These are phyloP conservation scores for Heritiera fomes DNA, from an alignment of 345 rosid genomes.

Conservation along the genomic window DNA sequence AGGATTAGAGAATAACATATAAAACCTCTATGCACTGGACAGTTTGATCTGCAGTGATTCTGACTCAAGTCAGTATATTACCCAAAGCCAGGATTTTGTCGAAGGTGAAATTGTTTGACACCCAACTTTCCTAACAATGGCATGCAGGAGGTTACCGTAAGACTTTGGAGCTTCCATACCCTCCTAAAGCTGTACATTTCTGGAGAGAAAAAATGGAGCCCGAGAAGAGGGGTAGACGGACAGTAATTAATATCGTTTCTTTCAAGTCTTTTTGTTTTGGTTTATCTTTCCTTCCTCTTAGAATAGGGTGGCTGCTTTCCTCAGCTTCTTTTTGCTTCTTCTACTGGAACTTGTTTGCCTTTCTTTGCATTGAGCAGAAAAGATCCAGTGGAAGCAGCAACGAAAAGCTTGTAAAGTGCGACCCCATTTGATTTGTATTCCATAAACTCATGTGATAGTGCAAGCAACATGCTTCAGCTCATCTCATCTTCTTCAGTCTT, in stretches of 20 bases:
- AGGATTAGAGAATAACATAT: slow-evolving; percentile 6
- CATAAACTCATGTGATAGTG: not conserved
- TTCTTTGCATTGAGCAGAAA: slow-evolving; percentile 38
- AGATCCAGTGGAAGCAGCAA: slow-evolving; percentile 98
- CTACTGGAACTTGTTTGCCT: slow-evolving; percentile 70
- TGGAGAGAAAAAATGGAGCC: not conserved
- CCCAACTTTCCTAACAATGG: slow-evolving; percentile 20
- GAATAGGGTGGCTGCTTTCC: slow-evolving; percentile 36
- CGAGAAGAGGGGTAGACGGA: slow-evolving; percentile 19
- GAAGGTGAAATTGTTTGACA: not conserved
- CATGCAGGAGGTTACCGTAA: not conserved
- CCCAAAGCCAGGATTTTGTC: not conserved
- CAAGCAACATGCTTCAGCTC: not conserved
- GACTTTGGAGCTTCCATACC: not conserved
- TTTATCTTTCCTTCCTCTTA: not conserved
- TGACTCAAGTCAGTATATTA: not conserved
- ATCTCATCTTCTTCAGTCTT: not conserved
- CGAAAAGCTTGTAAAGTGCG: slow-evolving; percentile 80
- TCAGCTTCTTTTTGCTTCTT: slow-evolving; percentile 97
- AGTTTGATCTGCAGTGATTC: not conserved
- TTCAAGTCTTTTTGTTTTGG: not conserved
- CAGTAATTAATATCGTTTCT: not conserved
- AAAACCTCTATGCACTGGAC: not conserved
- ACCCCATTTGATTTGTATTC: slow-evolving; percentile 22
- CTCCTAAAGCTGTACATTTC: slow-evolving; percentile 29